Percentiles rank a stretch among this genome's conserved stretches.
Conservation (phyloP, 1,284 basidiomycete species). For the Leccinum subspadiceum region DNA sequence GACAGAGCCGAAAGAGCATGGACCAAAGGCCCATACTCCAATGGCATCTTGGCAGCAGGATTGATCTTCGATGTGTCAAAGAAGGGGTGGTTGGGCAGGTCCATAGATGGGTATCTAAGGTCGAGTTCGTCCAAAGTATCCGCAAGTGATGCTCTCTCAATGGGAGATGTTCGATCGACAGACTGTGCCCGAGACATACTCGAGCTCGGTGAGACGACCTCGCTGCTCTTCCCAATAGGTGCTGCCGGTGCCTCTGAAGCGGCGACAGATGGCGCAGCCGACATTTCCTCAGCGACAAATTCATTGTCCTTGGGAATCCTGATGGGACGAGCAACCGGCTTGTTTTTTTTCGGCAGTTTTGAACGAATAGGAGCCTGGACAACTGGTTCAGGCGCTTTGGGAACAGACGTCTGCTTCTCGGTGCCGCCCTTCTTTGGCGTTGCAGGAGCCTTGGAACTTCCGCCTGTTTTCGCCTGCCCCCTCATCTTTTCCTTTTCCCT, state of each 20-base stretch:
- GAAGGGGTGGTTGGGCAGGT: conserved; percentile 66
- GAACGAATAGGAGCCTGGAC: conserved; percentile 70
- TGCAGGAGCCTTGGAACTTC: conserved; percentile 29
- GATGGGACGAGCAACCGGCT: conserved; percentile 58
- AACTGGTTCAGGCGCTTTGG: conserved; percentile 34
- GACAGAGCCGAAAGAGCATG: conserved; percentile 82
- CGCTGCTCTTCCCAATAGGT: conserved; percentile 35
- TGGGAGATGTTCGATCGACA: conserved; percentile 41
- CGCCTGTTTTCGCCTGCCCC: conserved; percentile 33
- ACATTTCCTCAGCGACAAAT: conserved; percentile 40
- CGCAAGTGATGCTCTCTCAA: conserved; percentile 51
- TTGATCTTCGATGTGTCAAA: conserved; percentile 70
- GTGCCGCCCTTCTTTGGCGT: conserved; percentile 18
- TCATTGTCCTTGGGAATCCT: conserved; percentile 61
- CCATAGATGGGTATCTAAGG: conserved; percentile 56
- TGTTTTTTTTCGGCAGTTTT: conserved; percentile 78
- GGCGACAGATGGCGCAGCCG: conserved; percentile 43
- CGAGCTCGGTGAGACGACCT: conserved; percentile 42
- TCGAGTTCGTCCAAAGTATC: conserved; percentile 67
- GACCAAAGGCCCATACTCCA: conserved; percentile 78
- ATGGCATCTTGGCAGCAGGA: conserved; percentile 68
- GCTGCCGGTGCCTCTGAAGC: conserved; percentile 44
- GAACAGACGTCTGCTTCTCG: conserved; percentile 23
- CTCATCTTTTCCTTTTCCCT: conserved; percentile 33
- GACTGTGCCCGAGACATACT: conserved; percentile 61